Conservation (phyloP, 164 flowering plant species). For the Akebia trifoliata region DNA sequence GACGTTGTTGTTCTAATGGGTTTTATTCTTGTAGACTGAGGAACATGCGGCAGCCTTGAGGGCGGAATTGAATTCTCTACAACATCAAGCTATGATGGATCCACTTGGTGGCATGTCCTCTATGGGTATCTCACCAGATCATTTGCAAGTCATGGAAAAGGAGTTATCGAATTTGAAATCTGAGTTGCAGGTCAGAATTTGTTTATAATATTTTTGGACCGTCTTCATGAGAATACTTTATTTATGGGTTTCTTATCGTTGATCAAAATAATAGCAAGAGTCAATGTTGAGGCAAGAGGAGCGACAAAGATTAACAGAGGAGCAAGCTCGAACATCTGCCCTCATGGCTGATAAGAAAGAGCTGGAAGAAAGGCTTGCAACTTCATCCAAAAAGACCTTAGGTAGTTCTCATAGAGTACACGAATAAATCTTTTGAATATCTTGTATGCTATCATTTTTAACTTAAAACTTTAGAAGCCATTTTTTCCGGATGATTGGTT, state of each 20-base stretch:
- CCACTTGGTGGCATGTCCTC: constrained; percentile 35
- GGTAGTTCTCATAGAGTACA: constrained; percentile 30
- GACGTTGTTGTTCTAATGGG: constrained; percentile 13
- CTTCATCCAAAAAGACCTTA: constrained; percentile 36
- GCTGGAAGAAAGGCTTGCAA: constrained; percentile 59
- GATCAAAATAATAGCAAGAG: constrained; percentile 47
- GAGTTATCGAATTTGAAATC: constrained; percentile 62
- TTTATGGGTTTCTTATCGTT: constrained; percentile 12
- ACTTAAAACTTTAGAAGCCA: neutral
- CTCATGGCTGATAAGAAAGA: constrained; percentile 64
- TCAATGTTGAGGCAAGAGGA: constrained; percentile 68
- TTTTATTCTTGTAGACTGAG: constrained; percentile 61
- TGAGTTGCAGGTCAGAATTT: constrained; percentile 56
- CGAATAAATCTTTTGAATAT: too few species aligned
- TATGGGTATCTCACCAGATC: constrained; percentile 47
- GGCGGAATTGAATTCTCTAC: constrained; percentile 76
- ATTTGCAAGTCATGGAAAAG: constrained; percentile 57
- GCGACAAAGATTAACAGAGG: constrained; percentile 52
- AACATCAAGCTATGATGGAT: constrained; percentile 63
- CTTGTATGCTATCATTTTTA: neutral
- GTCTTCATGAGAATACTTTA: neutral
- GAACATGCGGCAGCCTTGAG: constrained; percentile 89
- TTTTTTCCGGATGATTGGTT: neutral
- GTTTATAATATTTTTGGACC: neutral
- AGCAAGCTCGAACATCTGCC: constrained; percentile 48